phyloP scores from a whole-genome alignment of 208 protist species.

The Acanthamoeba lenticulata region DNA sequence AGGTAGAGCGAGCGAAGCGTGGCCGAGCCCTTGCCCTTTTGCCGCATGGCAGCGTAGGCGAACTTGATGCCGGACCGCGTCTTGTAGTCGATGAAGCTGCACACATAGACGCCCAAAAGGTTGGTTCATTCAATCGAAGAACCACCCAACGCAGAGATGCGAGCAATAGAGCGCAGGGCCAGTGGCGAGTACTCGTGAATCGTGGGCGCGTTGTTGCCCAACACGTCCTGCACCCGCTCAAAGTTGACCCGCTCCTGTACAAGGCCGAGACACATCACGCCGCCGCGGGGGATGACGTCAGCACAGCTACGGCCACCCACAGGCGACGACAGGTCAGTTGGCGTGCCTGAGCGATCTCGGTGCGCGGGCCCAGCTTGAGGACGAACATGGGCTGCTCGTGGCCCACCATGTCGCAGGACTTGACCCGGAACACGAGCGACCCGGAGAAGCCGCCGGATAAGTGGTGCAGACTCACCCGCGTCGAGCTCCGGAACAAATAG shows the following conservation, averaged over 20 bases:
- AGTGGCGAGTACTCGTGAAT: conserved; percentile 14
- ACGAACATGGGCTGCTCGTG: conserved; percentile 38
- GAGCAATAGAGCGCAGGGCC: background rate
- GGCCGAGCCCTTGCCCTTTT: background rate
- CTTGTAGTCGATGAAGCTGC: conserved; percentile 66
- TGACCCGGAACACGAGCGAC: conserved; percentile 13
- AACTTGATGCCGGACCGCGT: conserved; percentile 59
- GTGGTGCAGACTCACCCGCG: background rate
- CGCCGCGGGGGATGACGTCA: background rate
- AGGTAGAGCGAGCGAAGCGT: conserved; percentile 29
- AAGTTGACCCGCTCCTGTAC: conserved; percentile 50
- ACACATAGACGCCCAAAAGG: background rate
- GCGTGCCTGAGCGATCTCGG: background rate
- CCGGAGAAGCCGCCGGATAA: conserved; percentile 35
- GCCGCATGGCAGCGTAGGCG: conserved; percentile 41
- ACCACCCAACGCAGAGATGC: too few species aligned
- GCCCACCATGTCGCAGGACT: background rate
- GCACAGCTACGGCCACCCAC: background rate
- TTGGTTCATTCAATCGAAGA: too few species aligned
- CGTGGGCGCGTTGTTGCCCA: conserved; percentile 42
- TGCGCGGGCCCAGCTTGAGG: conserved; percentile 23
- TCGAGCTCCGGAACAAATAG: conserved; percentile 39
- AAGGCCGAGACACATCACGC: too few species aligned
- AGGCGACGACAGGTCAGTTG: background rate
- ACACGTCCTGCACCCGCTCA: conserved; percentile 28